A percentile compares a stretch with the other conserved stretches of the same genome.
phyloP scores from a whole-genome alignment of 139 green algal genomes.

The Tetratostichococcus sp. region DNA sequence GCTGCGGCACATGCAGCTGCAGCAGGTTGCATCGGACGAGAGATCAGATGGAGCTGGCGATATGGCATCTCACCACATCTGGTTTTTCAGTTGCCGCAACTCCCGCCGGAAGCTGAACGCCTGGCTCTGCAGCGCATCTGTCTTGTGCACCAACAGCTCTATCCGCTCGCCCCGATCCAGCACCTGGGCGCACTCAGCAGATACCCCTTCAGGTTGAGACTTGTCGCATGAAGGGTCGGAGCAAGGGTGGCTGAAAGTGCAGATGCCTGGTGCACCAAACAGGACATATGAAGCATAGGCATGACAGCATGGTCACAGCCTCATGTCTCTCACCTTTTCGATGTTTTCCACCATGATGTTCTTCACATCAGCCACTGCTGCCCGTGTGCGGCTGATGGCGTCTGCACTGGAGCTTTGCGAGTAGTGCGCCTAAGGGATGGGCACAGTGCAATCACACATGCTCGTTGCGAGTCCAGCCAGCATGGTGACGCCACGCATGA shows the following conservation, averaged over 20 bases:
- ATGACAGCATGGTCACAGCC: no score
- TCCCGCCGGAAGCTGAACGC: constrained; percentile 81
- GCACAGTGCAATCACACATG: neutral
- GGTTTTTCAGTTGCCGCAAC: constrained; percentile 44
- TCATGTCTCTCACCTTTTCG: constrained; percentile 49
- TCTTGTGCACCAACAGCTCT: constrained; percentile 93
- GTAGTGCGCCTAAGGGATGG: constrained; percentile 72
- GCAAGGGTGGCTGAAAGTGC: no score
- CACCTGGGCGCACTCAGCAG: constrained; percentile 48
- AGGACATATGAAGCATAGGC: no score
- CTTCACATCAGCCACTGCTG: constrained; percentile 76
- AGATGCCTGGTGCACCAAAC: no score
- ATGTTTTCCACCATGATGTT: constrained; percentile 92
- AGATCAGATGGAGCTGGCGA: neutral
- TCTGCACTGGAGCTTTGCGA: constrained; percentile 70
- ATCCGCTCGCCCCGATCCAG: constrained; percentile 90
- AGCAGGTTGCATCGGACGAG: neutral
- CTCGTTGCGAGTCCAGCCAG: no score
- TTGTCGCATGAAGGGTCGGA: no score
- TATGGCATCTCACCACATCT: constrained; percentile 54
- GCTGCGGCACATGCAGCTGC: no score
- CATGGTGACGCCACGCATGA: no score
- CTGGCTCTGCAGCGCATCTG: constrained; percentile 67
- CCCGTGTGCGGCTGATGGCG: constrained; percentile 70
- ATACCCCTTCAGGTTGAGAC: no score